These are phyloP conservation scores for Neopestalotiopsis clavispora DNA, from an alignment of 2,329 filamentous ascomycete species.

Conservation along the genomic window DNA sequence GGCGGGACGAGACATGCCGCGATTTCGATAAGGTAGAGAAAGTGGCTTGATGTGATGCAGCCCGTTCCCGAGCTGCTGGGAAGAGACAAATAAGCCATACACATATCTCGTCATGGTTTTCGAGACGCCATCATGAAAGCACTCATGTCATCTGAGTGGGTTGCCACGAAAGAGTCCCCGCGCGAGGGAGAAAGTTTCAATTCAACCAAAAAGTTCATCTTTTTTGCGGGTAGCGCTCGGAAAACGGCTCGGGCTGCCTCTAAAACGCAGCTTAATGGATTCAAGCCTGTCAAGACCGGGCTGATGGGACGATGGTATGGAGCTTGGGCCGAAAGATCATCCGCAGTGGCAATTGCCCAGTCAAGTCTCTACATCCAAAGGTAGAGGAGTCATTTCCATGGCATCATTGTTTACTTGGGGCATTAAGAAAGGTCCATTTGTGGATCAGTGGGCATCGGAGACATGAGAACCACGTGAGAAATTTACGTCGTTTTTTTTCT, in stretches of 20 bases:
- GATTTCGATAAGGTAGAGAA: neutral
- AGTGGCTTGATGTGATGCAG: neutral
- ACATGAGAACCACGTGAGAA: neutral
- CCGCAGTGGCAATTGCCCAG: neutral
- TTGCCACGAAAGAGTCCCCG: neutral
- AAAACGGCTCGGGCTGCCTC: neutral
- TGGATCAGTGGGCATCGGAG: neutral
- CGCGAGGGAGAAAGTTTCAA: neutral
- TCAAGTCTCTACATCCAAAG: neutral
- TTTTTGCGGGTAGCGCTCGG: neutral
- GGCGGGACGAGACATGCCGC: neutral
- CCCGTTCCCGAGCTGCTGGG: neutral
- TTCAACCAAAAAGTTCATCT: too few relatives aligned
- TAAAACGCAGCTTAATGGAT: neutral
- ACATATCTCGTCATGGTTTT: neutral
- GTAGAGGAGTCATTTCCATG: neutral
- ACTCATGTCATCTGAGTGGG: neutral
- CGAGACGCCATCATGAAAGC: slow-evolving; percentile 7
- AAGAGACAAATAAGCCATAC: neutral
- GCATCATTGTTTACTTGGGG: neutral
- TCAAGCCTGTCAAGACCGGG: neutral
- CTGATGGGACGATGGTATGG: neutral
- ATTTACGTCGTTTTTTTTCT: neutral
- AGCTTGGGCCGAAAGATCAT: neutral
- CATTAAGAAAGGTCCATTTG: neutral